Evolutionary conservation across 352 stramenopile genomes (phyloP).

Genomic region (Halophytophthora polymorphica): DNA sequence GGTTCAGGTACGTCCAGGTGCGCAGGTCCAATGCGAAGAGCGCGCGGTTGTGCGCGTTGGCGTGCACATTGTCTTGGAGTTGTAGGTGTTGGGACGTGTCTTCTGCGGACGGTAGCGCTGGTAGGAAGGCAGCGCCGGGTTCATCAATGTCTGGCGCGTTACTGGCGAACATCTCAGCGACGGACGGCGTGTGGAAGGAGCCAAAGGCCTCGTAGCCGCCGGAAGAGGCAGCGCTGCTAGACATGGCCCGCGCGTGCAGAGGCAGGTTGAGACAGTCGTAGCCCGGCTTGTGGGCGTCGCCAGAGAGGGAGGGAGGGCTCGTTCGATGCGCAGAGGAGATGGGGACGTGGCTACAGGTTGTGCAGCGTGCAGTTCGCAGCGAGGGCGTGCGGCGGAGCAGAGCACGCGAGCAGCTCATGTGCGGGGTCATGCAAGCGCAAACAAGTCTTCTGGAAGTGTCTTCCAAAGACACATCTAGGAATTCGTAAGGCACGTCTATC

Average conservation of each 20-base stretch:
- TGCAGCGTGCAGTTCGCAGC: no score
- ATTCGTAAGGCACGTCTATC: no score
- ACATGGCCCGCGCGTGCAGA: constrained; percentile 4
- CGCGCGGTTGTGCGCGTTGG: constrained; percentile 29
- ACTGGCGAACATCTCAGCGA: constrained; percentile 47
- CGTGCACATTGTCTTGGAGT: constrained; percentile 3
- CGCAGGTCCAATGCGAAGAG: constrained; percentile 57
- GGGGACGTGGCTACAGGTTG: not conserved
- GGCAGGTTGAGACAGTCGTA: constrained; percentile 7
- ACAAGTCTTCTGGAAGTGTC: no score
- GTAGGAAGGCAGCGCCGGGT: constrained; percentile 16
- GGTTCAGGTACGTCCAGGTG: constrained; percentile 92
- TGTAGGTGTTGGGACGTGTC: constrained; percentile 9
- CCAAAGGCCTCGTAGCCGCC: constrained; percentile 66
- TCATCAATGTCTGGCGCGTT: constrained; percentile 3
- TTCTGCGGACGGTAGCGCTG: constrained; percentile 8
- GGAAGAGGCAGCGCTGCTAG: not conserved
- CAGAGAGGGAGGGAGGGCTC: not conserved
- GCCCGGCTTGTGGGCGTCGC: constrained; percentile 5
- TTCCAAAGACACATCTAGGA: no score
- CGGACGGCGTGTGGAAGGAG: constrained; percentile 74
- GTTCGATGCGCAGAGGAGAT: not conserved
- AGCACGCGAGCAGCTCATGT: no score
- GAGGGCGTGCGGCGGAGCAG: no score
- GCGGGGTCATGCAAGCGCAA: no score